Evolutionary conservation across 2,329 filamentous ascomycete species (phyloP), one percentile per base, ranked within the genome.

Genomic region (Hymenoscyphus occultus): DNA sequence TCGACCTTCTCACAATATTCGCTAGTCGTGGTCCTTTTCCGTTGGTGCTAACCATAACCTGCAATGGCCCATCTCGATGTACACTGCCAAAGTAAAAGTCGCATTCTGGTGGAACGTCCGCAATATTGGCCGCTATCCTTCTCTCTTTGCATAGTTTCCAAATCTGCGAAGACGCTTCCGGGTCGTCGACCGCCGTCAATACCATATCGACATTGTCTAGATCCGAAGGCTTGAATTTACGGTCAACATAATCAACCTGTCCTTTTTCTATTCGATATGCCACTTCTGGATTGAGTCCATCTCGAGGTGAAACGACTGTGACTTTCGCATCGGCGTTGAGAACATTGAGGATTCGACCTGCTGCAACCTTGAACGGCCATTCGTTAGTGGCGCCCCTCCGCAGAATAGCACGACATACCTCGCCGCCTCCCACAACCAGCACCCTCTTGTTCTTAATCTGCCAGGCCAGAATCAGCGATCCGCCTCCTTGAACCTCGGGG

Each of bases 21-120:
- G 95, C 95, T 69, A 99, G 80, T 75, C 94, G 89, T 0, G 95
- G 95, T 0, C 95, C 95, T 76, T 97, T 97, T 61, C 95, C 95
- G 76, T 98, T 99, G 42, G 95, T 99, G 80, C 91, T 96, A 72
- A 99, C 94, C 95, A 99, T 99, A 74, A 99, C 90, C 81, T 99
- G 95, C 67, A 99, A 79, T 5, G 95, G 95, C 0, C 95, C 95
- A 76, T 99, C 95, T 60, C 95, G 89, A 79, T 99, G 92, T 48
- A 97, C 89, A 76, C 91, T 95, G 68, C 95, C 95, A 80, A 99
- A 99, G 82, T 97, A 99, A 76, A 99, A 99, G 75, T 99, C 95
- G 78, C 95, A 99, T 77, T 99, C 95, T 0, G 92, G 86, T 0
- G 95, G 95, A 3, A 99, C 95, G 76, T 99, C 95, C 71, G 95